Conservation (phyloP, 495 filamentous ascomycete genomes). For the Podospora australis region DNA sequence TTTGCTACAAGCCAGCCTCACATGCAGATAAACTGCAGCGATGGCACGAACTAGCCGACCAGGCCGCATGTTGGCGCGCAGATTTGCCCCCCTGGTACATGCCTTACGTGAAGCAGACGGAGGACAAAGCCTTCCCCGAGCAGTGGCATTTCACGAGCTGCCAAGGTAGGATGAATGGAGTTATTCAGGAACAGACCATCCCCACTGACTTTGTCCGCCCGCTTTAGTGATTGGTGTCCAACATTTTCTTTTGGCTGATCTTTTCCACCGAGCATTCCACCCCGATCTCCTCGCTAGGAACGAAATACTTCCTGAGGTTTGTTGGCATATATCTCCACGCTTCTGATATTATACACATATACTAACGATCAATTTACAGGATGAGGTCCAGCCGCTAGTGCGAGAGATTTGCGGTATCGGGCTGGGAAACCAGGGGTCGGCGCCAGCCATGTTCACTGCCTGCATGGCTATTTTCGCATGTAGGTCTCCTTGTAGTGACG, state of each 20-base stretch:
- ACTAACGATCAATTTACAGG: constrained; percentile 15
- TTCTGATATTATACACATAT: background rate
- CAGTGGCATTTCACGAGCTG: constrained; percentile 43
- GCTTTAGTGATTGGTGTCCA: constrained; percentile 44
- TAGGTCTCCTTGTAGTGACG: constrained; percentile 23
- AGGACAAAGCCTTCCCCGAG: constrained; percentile 32
- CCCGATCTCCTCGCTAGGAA: background rate
- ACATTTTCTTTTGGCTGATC: constrained; percentile 49
- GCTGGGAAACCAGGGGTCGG: constrained; percentile 42
- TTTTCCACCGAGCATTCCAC: constrained; percentile 23
- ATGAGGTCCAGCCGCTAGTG: constrained; percentile 37
- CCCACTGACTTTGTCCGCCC: too few species aligned
- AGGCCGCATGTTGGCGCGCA: constrained; percentile 29
- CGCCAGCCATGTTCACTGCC: constrained; percentile 49
- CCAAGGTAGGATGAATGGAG: constrained; percentile 30
- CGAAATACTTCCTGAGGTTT: background rate
- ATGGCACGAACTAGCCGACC: constrained; percentile 32
- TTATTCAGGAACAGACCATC: background rate
- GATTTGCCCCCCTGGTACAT: constrained; percentile 30
- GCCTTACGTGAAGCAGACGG: constrained; percentile 1
- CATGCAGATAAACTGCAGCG: constrained; percentile 3
- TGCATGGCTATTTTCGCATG: constrained; percentile 48
- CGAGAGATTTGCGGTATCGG: constrained; percentile 47
- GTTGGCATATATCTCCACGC: background rate
- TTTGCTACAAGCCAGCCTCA: constrained; percentile 35